These are phyloP conservation scores for Trypethelium eluteriae DNA, from an alignment of 495 filamentous ascomycete genomes.

Conservation along the genomic window DNA sequence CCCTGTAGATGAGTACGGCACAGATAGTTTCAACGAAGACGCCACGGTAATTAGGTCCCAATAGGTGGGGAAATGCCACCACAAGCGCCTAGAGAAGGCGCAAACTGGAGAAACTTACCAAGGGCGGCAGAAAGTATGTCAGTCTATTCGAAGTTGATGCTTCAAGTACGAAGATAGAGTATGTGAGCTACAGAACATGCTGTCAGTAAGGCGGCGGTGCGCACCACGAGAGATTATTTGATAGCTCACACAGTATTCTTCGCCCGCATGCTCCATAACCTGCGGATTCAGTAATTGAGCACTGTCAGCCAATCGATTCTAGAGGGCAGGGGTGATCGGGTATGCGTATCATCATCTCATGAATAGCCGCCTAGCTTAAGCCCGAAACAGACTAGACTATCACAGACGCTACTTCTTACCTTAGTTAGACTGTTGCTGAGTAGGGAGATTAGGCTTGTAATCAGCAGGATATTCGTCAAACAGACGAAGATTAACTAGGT, in stretches of 20 bases:
- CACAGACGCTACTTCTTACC: conserved; percentile 40
- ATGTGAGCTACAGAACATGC: conserved; percentile 24
- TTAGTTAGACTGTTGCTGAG: conserved; percentile 83
- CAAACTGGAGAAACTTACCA: conserved; percentile 30
- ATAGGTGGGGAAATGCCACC: not conserved
- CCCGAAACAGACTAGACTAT: conserved; percentile 31
- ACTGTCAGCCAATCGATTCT: conserved; percentile 21
- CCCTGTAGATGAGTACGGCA: not conserved
- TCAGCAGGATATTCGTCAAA: conserved; percentile 82
- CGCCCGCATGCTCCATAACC: conserved; percentile 35
- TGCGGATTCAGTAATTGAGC: conserved; percentile 10
- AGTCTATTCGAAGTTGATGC: conserved; percentile 37
- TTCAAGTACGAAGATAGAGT: conserved; percentile 38
- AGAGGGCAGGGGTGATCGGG: conserved; percentile 2
- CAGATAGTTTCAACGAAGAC: not conserved
- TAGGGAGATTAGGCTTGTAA: conserved; percentile 84
- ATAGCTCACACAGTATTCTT: conserved; percentile 35
- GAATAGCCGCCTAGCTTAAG: conserved; percentile 15
- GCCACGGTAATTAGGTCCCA: not conserved
- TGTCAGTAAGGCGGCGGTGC: conserved; percentile 20
- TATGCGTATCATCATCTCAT: conserved; percentile 9
- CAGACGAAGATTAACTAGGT: conserved; percentile 72
- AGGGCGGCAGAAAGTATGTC: conserved; percentile 37
- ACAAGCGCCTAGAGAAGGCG: conserved; percentile 6
- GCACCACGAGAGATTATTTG: conserved; percentile 3